Base-by-base conservation (phyloP, 2,329 filamentous ascomycete genomes). In the Polytolypa hystricis region DNA sequence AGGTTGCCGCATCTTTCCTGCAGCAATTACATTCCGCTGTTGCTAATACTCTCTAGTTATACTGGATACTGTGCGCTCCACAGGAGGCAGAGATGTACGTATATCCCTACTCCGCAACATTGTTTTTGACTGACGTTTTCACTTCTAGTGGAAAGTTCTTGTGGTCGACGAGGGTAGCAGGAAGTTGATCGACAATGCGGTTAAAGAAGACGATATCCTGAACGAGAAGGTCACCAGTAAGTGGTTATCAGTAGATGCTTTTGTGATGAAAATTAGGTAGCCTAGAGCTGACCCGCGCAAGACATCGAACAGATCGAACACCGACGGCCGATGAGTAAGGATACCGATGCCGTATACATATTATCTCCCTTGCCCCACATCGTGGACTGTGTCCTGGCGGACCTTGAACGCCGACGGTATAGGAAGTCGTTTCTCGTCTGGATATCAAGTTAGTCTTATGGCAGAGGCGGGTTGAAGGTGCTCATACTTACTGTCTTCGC, bases 221-320 rank as follows among this genome's bases (percentile, higher is more conserved):
- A 93, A 93, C 58, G 78, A 86, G 63, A 94, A 94, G 58, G 84
- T 98, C 61, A 89, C 87, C 48, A 94, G 87, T 94, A 72, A 57
- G 79, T 51, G 14, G 14, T 34, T 28, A 10, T 35, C 29, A 28
- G 41, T 27, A 41, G 46, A 35, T 46, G 27, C 38, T 31, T 46
- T 35, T 41, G 28, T 30, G 28, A 27, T 30, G 38, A 27, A n/a
- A n/a, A n/a, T n/a, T n/a, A n/a, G n/a, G n/a, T n/a, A n/a, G n/a
- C 32, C 33, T 26, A n/a, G 16, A 25, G 28, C 34, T 23, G 15
- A 37, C 35, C 37, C 37, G 40, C 39, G 31, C 41, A 60, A 93
- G 87, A 94, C 62, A 89, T 98, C 60, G 89, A 96, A 69, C 77
- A 77, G 54, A 93, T 98, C 63, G 87, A 95, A 67, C 77, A 91